Conservation (phyloP, 2,329 filamentous ascomycete species). For the Nemania bipapillata region DNA sequence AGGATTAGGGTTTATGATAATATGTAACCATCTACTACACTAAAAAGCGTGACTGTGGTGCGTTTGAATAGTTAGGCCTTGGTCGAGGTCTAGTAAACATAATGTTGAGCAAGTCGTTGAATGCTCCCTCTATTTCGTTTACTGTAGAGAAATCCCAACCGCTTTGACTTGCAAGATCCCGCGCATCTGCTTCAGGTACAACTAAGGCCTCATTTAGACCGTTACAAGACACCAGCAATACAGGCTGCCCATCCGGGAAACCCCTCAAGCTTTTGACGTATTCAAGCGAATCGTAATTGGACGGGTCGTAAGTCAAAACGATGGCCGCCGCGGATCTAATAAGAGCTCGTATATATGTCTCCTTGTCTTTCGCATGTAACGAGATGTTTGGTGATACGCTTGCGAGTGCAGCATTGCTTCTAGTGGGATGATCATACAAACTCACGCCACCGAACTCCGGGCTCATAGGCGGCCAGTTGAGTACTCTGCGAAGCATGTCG, state of each 20-base stretch:
- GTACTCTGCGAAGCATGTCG: neutral
- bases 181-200: neutral
- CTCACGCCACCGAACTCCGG: conserved; percentile 4
- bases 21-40: neutral
- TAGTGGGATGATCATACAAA: conserved; percentile 12
- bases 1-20: neutral
- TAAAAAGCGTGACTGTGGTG: neutral
- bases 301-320: conserved; percentile 3
- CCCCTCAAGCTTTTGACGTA: conserved; percentile 10
- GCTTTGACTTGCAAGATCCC: neutral
- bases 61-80: neutral
- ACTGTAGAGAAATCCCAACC: conserved; percentile 1
- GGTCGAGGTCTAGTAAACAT: neutral
- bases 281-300: neutral
- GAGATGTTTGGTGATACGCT: conserved; percentile 13
- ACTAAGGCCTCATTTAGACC: neutral
- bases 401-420: neutral
- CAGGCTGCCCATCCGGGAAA: conserved; percentile 7
- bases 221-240: conserved; percentile 17
- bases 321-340: neutral
- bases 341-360: neutral
- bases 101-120: conserved; percentile 6
- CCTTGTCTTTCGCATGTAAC: neutral
- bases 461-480: neutral
- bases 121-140: neutral